phyloP scores from a whole-genome alignment of 192 early-diverging fungal species.

The Chytriomyces hyalinus region DNA sequence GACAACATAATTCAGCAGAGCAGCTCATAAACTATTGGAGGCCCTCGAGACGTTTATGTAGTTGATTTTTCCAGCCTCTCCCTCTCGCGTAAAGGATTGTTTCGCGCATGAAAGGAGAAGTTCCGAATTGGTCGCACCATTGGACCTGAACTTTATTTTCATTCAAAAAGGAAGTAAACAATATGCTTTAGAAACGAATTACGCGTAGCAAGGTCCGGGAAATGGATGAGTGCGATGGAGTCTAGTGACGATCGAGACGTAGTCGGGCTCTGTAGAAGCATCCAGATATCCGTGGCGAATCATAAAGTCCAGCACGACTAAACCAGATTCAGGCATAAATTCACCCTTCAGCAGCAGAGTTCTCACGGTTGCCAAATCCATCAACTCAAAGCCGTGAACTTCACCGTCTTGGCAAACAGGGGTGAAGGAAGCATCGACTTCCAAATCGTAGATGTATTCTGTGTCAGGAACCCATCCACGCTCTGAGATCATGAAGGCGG shows the following conservation, averaged over 20 bases:
- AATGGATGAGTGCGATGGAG: slow-evolving; percentile 72
- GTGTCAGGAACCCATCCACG: slow-evolving; percentile 76
- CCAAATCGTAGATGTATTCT: slow-evolving; percentile 86
- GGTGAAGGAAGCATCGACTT: slow-evolving; percentile 60
- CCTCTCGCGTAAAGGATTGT: neutral
- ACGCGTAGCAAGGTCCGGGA: slow-evolving; percentile 57
- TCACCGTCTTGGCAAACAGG: slow-evolving; percentile 79
- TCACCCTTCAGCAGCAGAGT: slow-evolving; percentile 33
- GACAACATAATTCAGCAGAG: slow-evolving; percentile 25
- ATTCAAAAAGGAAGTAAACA: no score
- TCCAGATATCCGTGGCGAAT: slow-evolving; percentile 75
- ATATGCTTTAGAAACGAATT: no score
- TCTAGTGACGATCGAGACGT: slow-evolving; percentile 69
- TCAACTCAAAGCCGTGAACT: slow-evolving; percentile 77
- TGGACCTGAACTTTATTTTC: no score
- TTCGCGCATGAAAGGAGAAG: neutral
- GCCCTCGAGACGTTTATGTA: neutral
- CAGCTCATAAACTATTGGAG: slow-evolving; percentile 10
- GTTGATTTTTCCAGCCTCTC: neutral
- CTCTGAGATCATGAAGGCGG: slow-evolving; percentile 66
- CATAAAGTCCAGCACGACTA: slow-evolving; percentile 85
- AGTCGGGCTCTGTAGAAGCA: slow-evolving; percentile 83
- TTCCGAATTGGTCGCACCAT: neutral
- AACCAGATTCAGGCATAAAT: slow-evolving; percentile 88
- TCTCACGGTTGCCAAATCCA: slow-evolving; percentile 68